Base-by-base conservation (phyloP, 2,329 filamentous ascomycete species). In the Exophiala aquamarina region DNA sequence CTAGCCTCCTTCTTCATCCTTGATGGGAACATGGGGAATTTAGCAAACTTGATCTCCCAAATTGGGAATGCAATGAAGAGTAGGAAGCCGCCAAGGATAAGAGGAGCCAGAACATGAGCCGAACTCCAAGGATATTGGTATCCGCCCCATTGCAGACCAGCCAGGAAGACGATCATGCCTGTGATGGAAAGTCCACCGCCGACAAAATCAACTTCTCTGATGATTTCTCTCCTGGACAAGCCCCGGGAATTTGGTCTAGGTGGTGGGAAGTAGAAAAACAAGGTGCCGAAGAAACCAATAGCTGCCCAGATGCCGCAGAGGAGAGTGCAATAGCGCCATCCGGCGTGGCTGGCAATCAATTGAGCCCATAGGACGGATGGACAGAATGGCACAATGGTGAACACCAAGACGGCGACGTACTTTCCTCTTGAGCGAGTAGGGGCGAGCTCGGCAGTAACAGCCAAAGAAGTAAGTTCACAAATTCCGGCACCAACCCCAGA, bases 391-490 rank as follows among this genome's bases (percentile, higher is more conserved):
- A 83, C 53, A 47, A 85, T 82, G 44, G 77, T 81, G 58, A 83
- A 74, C 36, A 84, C 76, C 11, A 86, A 66, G 1, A 74, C 63
- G 10, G 78, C 77, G 18, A 85, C 77, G 59, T 85, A 86, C 59
- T 75, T 75, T 21, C 81, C 83, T 38, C 84, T 77, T 63, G 85
- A 79, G 14, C 76, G 71, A 15, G 79, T 79, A 1, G 84, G 84
- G 0, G 82, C 84, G 50, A 87, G 73, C 61, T 88, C 84, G 2
- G 82, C 81, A 1, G 83, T 84, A 26, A 77, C 84, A 20, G 84
- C 82, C 7, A 88, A 70, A 3, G 84, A 82, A 4, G 82, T 87
- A 26, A 87, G 69, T 63, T 87, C 83, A 55, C 82, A 83, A 50
- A 87, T 76, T 11, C 84, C 84, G 9, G 83, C 82, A 26, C 83